Percentiles rank a stretch among this genome's conserved stretches.
Conservation (phyloP, 805 yeast genomes). For the Metschnikowia lochheadii region DNA sequence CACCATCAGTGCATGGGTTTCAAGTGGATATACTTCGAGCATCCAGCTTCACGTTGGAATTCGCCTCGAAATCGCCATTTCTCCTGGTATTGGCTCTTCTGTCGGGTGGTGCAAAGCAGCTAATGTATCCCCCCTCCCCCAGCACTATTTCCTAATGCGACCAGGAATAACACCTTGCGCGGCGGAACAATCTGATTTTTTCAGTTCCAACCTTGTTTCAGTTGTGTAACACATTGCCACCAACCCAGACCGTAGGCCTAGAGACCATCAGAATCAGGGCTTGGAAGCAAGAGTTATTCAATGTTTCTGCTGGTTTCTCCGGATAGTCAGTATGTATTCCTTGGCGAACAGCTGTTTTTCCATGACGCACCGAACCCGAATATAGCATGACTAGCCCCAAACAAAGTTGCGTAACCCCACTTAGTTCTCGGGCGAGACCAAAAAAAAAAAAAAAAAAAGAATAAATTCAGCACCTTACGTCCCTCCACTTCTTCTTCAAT, state of each 20-base stretch:
- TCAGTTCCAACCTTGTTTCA: constrained; percentile 1
- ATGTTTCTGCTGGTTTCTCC: not conserved
- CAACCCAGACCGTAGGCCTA: not conserved
- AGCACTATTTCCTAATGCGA: constrained; percentile 3
- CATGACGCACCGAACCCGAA: constrained; percentile 4
- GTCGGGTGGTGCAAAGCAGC: not conserved
- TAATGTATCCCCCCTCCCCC: not conserved
- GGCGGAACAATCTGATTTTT: not conserved
- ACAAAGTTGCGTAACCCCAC: constrained; percentile 5
- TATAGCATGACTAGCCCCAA: constrained; percentile 3
- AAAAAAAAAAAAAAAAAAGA: constrained; percentile 2
- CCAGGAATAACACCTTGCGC: not conserved
- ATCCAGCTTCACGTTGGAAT: not conserved
- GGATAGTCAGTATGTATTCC: not conserved
- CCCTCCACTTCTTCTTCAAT: not conserved
- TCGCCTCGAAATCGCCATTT: not conserved
- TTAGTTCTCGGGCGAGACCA: constrained; percentile 3
- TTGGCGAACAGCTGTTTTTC: not conserved
- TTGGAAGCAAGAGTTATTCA: not conserved
- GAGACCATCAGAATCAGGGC: not conserved
- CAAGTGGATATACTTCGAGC: not conserved
- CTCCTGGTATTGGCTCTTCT: not conserved
- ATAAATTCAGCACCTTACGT: constrained; percentile 1
- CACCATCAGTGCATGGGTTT: not conserved
- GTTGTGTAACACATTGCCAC: not conserved